Base-by-base conservation (phyloP, 192 early-diverging fungal genomes). In the Phycomyces nitens region DNA sequence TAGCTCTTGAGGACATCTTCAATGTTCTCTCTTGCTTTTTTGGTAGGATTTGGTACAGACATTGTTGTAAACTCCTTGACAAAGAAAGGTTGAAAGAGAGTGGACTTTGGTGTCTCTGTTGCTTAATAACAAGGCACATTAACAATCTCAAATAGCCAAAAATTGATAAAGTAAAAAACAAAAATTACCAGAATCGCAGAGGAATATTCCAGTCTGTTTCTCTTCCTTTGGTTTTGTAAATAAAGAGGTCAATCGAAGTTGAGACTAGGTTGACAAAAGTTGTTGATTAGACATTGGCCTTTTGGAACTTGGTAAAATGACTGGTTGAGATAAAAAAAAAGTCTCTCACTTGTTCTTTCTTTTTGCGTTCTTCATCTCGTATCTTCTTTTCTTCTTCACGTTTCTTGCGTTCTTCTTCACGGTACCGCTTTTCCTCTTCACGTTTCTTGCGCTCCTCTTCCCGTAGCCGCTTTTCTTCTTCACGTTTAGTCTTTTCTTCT, bases 71-170 rank as follows among this genome's bases (percentile, higher is more conserved):
- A 56, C 9, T 80, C 73, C 53, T 84, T 87, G n/a, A 79, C 65
- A 64, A 82, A 79, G 61, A 88, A 90, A 23, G 82, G 80, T 3
- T 71, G 82, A 56, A 90, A 90, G 4, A 73, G 69, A 6, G 74
- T 64, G 29, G 56, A 56, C 14, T 67, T 58, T 55, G 64, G 27
- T 71, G 59, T 4, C 20, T 27, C 12, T 52, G 47, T 1, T 44
- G 2, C 54, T 64, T 14, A 21, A 23, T 1, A 23, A 21, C 1
- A 53, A 24, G n/a, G 23, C 3, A 23, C 22, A 5, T 14, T 24
- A 24, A n/a, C n/a, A 21, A 11, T 21, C 2, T 53, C 22, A 18
- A 4, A 4, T 21, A 23, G 4, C 22, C 52, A 24, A 12, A 11
- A n/a, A n/a, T n/a, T n/a, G 23, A 1, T 1, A 12, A n/a, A 15